phyloP scores from a whole-genome alignment of 768 basidiomycete genomes.

The Boletellus ananiceps region DNA sequence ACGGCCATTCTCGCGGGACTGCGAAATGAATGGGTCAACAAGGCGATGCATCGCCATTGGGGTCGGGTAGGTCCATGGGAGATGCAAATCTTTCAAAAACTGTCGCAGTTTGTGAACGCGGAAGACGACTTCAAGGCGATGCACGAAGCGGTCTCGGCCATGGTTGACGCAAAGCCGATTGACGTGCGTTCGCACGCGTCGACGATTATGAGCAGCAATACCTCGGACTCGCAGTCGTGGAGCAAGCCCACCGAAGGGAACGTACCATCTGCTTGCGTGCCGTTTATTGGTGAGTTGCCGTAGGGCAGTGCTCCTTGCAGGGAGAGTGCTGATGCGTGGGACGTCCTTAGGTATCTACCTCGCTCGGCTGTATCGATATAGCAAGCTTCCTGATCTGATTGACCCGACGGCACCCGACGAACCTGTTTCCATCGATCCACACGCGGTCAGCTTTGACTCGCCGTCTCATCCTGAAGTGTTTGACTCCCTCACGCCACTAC shows the following conservation, averaged over 20 bases:
- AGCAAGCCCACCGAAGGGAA: conserved; percentile 39
- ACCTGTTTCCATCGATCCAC: conserved; percentile 58
- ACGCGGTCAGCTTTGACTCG: conserved; percentile 58
- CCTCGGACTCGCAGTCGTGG: conserved; percentile 37
- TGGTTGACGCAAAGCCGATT: conserved; percentile 62
- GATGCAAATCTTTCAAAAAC: conserved; percentile 64
- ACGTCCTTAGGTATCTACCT: conserved; percentile 62
- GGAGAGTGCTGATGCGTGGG: background rate
- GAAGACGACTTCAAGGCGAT: conserved; percentile 73
- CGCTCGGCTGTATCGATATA: conserved; percentile 60
- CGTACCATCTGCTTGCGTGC: conserved; percentile 61
- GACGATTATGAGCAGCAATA: conserved; percentile 46
- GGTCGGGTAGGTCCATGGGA: conserved; percentile 65
- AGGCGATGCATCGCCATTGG: conserved; percentile 66
- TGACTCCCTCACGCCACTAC: conserved; percentile 63
- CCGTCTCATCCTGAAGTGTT: conserved; percentile 80
- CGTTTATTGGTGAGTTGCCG: conserved; percentile 64
- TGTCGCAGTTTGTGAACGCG: conserved; percentile 61
- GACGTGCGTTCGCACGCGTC: conserved; percentile 50
- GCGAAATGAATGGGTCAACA: conserved; percentile 60
- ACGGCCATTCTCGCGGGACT: conserved; percentile 79
- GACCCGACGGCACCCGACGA: conserved; percentile 79
- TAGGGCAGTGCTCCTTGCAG: background rate
- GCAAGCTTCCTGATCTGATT: conserved; percentile 70
- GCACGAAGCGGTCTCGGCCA: conserved; percentile 56